Evolutionary conservation across 352 stramenopile genomes (phyloP).

Genomic region (Pythium phragmitis): DNA sequence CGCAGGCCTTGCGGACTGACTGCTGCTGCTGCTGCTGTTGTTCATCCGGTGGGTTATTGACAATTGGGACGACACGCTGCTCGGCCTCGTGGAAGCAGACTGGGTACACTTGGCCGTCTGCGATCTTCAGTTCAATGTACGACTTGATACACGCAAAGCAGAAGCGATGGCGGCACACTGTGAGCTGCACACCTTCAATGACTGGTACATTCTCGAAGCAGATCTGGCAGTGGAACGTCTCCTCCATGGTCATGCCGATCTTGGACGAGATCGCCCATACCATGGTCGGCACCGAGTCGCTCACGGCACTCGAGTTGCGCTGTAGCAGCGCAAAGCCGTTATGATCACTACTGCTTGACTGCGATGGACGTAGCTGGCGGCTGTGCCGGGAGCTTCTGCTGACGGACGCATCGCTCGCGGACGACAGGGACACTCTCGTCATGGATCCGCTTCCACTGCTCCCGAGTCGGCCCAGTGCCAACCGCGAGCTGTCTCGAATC

Average conservation of each 20-base stretch:
- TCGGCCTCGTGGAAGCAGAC: constrained; percentile 59
- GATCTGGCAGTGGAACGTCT: constrained; percentile 79
- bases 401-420: background rate
- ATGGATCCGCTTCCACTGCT: background rate
- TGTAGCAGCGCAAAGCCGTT: constrained; percentile 15
- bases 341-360: background rate
- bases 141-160: constrained; percentile 56
- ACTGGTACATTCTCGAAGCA: constrained; percentile 64
- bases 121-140: constrained; percentile 76
- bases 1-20: constrained; percentile 30
- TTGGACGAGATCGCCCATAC: constrained; percentile 17
- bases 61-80: background rate
- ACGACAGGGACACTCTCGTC: background rate
- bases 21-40: background rate
- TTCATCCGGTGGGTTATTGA: background rate
- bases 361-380: background rate
- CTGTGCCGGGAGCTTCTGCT: background rate
- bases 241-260: constrained; percentile 45
- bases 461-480: constrained; percentile 6
- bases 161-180: constrained; percentile 54
- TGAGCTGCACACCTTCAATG: constrained; percentile 36
- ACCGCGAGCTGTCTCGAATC: constrained; percentile 2
- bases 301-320: constrained; percentile 17
- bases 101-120: constrained; percentile 65
- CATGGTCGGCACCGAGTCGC: constrained; percentile 15